Conservation (phyloP, 176 grass and related monocot species). For the Aegilops tauschii region DNA sequence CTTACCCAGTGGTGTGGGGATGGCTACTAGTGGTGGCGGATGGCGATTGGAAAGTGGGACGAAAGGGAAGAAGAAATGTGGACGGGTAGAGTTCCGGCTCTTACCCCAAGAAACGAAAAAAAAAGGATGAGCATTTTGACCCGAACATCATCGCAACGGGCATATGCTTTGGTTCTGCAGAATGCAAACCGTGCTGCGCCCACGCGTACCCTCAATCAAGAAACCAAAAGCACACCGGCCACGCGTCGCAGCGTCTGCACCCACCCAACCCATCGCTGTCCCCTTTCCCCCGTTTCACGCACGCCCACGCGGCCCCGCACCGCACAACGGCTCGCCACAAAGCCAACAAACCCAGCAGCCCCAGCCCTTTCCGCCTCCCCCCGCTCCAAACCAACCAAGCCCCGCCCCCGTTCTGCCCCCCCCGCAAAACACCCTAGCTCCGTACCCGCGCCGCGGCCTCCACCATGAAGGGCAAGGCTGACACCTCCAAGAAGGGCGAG, state of each 20-base stretch:
- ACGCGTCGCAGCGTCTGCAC: conserved; percentile 15
- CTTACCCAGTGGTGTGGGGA: no score
- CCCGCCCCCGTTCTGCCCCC: conserved; percentile 10
- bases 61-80: no score
- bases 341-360: conserved; percentile 24
- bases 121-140: no score
- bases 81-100: no score
- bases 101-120: no score
- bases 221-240: neutral
- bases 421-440: conserved; percentile 61
- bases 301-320: conserved; percentile 38
- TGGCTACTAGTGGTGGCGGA: no score
- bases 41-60: no score
- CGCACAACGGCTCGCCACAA: conserved; percentile 27
- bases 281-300: conserved; percentile 8
- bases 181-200: neutral
- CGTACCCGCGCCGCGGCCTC: neutral
- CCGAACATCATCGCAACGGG: no score
- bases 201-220: neutral
- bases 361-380: conserved; percentile 10
- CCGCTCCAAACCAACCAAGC: conserved; percentile 18
- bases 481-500: conserved; percentile 47
- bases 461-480: conserved; percentile 57
- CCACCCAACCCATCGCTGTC: conserved; percentile 30
- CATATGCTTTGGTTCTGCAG: no score